A percentile compares a stretch with the other conserved stretches of the same genome.
phyloP scores from a whole-genome alignment of 2,329 filamentous ascomycete genomes.

The Ceratocystis lukuohia region DNA sequence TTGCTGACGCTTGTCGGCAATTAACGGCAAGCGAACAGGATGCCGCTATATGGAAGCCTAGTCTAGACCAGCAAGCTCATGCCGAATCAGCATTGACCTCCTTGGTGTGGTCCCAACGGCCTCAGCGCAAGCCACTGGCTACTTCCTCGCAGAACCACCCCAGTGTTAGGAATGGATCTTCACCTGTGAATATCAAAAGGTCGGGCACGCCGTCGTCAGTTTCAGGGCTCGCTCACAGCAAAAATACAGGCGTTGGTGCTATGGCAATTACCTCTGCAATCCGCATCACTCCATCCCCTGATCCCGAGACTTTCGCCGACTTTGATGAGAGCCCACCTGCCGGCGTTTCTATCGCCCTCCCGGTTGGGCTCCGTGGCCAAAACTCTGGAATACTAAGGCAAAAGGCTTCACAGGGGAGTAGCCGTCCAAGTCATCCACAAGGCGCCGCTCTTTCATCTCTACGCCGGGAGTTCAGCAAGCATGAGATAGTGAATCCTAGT shows the following conservation, averaged over 20 bases:
- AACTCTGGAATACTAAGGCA: slow-evolving; percentile 4
- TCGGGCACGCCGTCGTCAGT: slow-evolving; percentile 2
- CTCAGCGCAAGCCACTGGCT: slow-evolving; percentile 7
- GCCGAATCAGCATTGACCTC: slow-evolving; percentile 12
- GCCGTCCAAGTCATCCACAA: slow-evolving; percentile 7
- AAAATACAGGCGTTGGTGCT: background rate
- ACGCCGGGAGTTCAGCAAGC: slow-evolving; percentile 16
- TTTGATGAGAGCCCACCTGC: slow-evolving; percentile 1
- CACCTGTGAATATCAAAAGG: slow-evolving; percentile 5
- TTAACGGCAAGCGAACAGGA: slow-evolving; percentile 13
- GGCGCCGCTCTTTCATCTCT: slow-evolving; percentile 12
- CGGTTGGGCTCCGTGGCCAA: slow-evolving; percentile 7
- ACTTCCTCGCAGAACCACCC: background rate
- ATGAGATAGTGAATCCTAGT: slow-evolving; percentile 10
- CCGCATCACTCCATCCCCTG: slow-evolving; percentile 14
- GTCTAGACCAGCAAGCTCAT: slow-evolving; percentile 9
- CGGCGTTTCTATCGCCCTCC: slow-evolving; percentile 1
- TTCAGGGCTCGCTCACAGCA: background rate
- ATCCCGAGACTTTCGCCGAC: slow-evolving; percentile 9
- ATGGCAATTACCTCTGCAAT: background rate
- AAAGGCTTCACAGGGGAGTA: slow-evolving; percentile 13
- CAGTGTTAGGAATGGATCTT: slow-evolving; percentile 4
- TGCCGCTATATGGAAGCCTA: slow-evolving; percentile 15
- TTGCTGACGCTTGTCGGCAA: slow-evolving; percentile 14
- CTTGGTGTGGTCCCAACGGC: slow-evolving; percentile 16